A percentile compares a stretch with the other conserved stretches of the same genome.
Conservation (phyloP, 257 asterid genomes). For the Coffea eugenioides region DNA sequence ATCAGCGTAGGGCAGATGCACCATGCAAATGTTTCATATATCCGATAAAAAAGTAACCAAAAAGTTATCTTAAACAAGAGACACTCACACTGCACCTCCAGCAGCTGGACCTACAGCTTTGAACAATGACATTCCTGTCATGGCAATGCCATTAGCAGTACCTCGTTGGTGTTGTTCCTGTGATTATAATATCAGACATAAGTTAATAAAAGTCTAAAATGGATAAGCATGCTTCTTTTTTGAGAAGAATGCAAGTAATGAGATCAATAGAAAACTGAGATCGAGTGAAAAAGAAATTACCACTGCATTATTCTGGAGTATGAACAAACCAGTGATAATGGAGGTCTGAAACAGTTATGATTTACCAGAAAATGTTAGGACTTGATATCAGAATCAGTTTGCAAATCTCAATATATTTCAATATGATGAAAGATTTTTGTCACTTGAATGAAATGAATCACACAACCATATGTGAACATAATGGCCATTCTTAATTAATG, state of each 20-base stretch:
- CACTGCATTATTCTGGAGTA: slow-evolving; percentile 84
- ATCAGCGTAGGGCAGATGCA: background rate
- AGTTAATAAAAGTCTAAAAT: background rate
- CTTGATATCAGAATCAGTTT: background rate
- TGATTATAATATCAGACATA: background rate
- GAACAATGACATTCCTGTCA: slow-evolving; percentile 82
- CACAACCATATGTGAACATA: background rate
- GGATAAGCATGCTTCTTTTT: background rate
- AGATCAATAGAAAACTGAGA: background rate
- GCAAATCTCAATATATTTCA: background rate
- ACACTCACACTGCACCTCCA: slow-evolving; percentile 81
- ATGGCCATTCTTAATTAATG: background rate
- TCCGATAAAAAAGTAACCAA: background rate
- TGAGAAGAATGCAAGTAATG: background rate
- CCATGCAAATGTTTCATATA: background rate
- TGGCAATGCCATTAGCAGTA: slow-evolving; percentile 84
- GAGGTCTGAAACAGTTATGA: slow-evolving; percentile 43
- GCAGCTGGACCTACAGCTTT: slow-evolving; percentile 82
- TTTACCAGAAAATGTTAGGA: slow-evolving; percentile 12
- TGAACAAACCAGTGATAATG: slow-evolving; percentile 71
- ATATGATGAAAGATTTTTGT: background rate
- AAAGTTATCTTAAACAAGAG: slow-evolving; percentile 12
- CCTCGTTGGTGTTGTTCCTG: slow-evolving; percentile 83
- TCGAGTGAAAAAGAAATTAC: slow-evolving; percentile 34
- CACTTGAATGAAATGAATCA: background rate